Conservation (phyloP, 129 eudicot species). For the Pseudognaphalium luteoalbum region DNA sequence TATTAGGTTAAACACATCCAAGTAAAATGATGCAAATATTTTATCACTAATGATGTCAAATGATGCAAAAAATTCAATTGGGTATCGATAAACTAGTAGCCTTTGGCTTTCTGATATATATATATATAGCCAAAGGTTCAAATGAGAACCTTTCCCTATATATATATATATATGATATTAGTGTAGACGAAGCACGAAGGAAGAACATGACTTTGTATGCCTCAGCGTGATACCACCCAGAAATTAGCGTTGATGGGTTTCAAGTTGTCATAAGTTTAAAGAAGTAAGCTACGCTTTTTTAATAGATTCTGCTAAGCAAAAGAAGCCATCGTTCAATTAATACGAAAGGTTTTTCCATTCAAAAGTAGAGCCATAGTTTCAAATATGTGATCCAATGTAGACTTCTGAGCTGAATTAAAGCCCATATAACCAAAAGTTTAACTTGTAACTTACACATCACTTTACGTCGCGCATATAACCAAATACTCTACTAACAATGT, state of each 20-base stretch:
- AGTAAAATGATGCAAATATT: background rate
- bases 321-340: background rate
- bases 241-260: too few relatives aligned
- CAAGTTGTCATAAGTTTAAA: background rate
- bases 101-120: background rate
- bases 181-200: constrained; percentile 6
- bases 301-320: constrained; percentile 17
- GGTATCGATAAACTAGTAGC: constrained; percentile 10
- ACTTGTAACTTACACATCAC: background rate
- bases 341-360: constrained; percentile 6
- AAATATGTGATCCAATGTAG: background rate
- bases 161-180: too few relatives aligned
- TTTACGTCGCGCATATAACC: too few relatives aligned
- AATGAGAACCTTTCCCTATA: too few relatives aligned
- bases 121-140: too few relatives aligned
- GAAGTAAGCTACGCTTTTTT: background rate
- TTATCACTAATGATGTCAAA: background rate
- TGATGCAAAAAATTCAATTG: constrained; percentile 2
- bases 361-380: constrained; percentile 1
- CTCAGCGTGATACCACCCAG: background rate
- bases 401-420: constrained; percentile 3
- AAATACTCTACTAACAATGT: background rate
- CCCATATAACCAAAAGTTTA: constrained; percentile 8
- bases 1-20: too few relatives aligned
- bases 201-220: constrained; percentile 6